These are phyloP conservation scores for Lachancea kluyveri DNA, from an alignment of 805 yeast species.

Conservation along the genomic window DNA sequence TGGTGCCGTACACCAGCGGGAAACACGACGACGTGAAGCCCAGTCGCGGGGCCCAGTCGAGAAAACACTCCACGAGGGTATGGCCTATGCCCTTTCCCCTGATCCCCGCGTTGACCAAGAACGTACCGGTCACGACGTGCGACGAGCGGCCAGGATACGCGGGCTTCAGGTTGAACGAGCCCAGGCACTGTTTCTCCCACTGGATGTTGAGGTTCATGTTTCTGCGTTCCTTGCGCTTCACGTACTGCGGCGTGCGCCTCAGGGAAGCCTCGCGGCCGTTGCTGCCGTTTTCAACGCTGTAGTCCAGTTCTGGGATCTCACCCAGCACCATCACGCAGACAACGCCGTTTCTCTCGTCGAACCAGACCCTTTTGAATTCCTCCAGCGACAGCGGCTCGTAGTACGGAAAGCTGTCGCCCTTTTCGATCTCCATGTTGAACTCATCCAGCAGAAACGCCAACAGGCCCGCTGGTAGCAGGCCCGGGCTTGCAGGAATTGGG, in stretches of 20 bases:
- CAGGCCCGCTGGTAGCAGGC: conserved; percentile 65
- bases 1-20: conserved; percentile 83
- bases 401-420: conserved; percentile 84
- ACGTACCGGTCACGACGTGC: conserved; percentile 86
- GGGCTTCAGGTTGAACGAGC: conserved; percentile 78
- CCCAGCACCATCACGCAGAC: conserved; percentile 62
- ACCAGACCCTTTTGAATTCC: conserved; percentile 82
- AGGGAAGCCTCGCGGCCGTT: conserved; percentile 1
- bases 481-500: conserved; percentile 62
- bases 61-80: conserved; percentile 72
- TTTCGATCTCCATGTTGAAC: conserved; percentile 83
- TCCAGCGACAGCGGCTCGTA: conserved; percentile 73
- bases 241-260: conserved; percentile 23
- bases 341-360: conserved; percentile 45
- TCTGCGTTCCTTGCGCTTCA: conserved; percentile 23
- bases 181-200: conserved; percentile 92
- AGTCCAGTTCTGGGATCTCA: conserved; percentile 49
- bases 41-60: conserved; percentile 86
- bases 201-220: conserved; percentile 39
- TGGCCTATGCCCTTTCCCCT: conserved; percentile 89
- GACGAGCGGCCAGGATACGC: conserved; percentile 90
- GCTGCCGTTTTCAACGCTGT: conserved; percentile 15
- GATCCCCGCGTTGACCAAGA: conserved; percentile 87
- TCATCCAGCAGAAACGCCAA: conserved; percentile 83
- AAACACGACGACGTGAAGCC: conserved; percentile 83